phyloP scores from a whole-genome alignment of 2,329 filamentous ascomycete genomes.

The Monilinia polystroma region DNA sequence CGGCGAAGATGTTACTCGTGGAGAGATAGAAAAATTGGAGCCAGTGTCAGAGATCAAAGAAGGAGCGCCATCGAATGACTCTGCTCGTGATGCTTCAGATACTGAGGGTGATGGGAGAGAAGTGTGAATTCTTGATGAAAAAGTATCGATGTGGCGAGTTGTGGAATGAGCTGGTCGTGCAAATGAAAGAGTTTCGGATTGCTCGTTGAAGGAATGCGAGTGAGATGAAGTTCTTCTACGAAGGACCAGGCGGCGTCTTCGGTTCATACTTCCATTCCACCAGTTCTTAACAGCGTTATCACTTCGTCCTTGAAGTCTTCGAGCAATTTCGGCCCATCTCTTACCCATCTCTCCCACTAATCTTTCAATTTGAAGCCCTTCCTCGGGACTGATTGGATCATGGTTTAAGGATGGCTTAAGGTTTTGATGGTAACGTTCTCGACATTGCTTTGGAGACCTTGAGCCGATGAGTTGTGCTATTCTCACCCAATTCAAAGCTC shows the following conservation, averaged over 20 bases:
- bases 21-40: slow-evolving; percentile 62
- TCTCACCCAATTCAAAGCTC: slow-evolving; percentile 84
- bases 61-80: slow-evolving; percentile 59
- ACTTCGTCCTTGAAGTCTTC: slow-evolving; percentile 76
- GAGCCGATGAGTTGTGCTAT: slow-evolving; percentile 75
- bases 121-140: slow-evolving; percentile 47
- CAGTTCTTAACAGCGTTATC: slow-evolving; percentile 98
- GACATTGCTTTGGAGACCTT: slow-evolving; percentile 89
- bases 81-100: slow-evolving; percentile 59
- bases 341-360: slow-evolving; percentile 78
- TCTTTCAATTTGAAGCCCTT: slow-evolving; percentile 71
- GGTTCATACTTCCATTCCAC: slow-evolving; percentile 94
- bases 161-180: slow-evolving; percentile 28
- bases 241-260: slow-evolving; percentile 50
- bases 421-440: slow-evolving; percentile 92
- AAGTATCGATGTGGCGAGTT: slow-evolving; percentile 33
- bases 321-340: slow-evolving; percentile 90
- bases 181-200: slow-evolving; percentile 39
- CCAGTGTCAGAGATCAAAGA: slow-evolving; percentile 70
- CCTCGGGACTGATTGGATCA: slow-evolving; percentile 68
- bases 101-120: slow-evolving; percentile 64
- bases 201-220: slow-evolving; percentile 38
- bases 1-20: slow-evolving; percentile 41
- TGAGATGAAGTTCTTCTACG: slow-evolving; percentile 36
- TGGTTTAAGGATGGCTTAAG: slow-evolving; percentile 75